Evolutionary conservation across 2,329 filamentous ascomycete genomes (phyloP).

Genomic region (Cordyceps cateniannulata): DNA sequence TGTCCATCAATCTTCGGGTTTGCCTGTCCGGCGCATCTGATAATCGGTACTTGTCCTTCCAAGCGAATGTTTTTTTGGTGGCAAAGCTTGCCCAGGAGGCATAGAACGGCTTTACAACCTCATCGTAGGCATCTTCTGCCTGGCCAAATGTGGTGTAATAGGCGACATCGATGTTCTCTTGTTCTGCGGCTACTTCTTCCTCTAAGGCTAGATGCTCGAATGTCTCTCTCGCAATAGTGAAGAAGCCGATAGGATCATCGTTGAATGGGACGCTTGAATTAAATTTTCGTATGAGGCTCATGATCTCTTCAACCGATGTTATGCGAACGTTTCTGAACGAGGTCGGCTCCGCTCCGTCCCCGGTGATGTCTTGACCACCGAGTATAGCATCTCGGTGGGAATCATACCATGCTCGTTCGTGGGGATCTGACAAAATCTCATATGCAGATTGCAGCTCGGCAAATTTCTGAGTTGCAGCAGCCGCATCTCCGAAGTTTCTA

Average conservation of each 20-base stretch:
- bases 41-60: conserved; percentile 79
- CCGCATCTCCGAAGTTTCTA: conserved; percentile 81
- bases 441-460: conserved; percentile 91
- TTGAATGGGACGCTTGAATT: conserved; percentile 71
- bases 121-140: conserved; percentile 68
- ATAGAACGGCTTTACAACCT: conserved; percentile 76
- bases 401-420: conserved; percentile 97
- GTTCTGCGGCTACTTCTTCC: conserved; percentile 68
- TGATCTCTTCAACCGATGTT: conserved; percentile 75
- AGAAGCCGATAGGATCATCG: conserved; percentile 78
- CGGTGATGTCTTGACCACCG: conserved; percentile 49
- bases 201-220: conserved; percentile 78
- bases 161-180: conserved; percentile 52
- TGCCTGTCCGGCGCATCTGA: conserved; percentile 83
- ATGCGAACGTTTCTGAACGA: conserved; percentile 64
- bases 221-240: conserved; percentile 65
- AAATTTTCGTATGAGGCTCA: conserved; percentile 72
- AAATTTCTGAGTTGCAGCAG: conserved; percentile 76
- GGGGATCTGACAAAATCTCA: conserved; percentile 89
- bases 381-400: conserved; percentile 84
- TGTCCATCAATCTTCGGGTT: conserved; percentile 81
- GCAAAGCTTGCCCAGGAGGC: conserved; percentile 71
- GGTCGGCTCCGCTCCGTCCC: conserved; percentile 43
- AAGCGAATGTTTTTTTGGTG: conserved; percentile 79
- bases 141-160: conserved; percentile 80